phyloP scores from a whole-genome alignment of 108 stramenopile genomes.

The Cyclotella choctawhatcheeana region DNA sequence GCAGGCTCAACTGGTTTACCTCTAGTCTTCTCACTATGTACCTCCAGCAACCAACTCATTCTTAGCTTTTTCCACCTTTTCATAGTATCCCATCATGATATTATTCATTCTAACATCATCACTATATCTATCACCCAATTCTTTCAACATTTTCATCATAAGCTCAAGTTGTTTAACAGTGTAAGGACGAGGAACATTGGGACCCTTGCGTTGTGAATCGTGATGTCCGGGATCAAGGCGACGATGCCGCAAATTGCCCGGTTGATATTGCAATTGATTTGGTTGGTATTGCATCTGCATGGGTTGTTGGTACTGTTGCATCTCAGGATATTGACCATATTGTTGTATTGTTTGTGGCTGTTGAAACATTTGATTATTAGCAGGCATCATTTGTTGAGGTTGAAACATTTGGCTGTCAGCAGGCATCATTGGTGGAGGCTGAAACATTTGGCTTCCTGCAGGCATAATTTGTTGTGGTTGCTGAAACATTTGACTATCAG shows the following conservation, averaged over 20 bases:
- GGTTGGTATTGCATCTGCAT: constrained; percentile 8
- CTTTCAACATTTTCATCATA: constrained; percentile 51
- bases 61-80: constrained; percentile 37
- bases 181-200: constrained; percentile 53
- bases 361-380: constrained; percentile 1
- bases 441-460: not conserved
- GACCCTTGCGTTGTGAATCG: constrained; percentile 53
- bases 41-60: constrained; percentile 10
- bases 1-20: constrained; percentile 15
- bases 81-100: constrained; percentile 55
- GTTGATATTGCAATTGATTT: not conserved
- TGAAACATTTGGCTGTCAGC: not conserved
- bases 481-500: not conserved
- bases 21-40: not conserved
- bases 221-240: constrained; percentile 57
- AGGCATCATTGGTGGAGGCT: not conserved
- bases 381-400: not conserved
- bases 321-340: not conserved
- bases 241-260: constrained; percentile 15
- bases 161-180: constrained; percentile 33
- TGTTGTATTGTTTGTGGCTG: constrained; percentile 1
- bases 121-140: constrained; percentile 32
- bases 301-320: constrained; percentile 11
- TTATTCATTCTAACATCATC: constrained; percentile 44
- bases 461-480: constrained; percentile 5